phyloP scores from a whole-genome alignment of 1,284 basidiomycete genomes.

The Sanghuangporus sanghuang region DNA sequence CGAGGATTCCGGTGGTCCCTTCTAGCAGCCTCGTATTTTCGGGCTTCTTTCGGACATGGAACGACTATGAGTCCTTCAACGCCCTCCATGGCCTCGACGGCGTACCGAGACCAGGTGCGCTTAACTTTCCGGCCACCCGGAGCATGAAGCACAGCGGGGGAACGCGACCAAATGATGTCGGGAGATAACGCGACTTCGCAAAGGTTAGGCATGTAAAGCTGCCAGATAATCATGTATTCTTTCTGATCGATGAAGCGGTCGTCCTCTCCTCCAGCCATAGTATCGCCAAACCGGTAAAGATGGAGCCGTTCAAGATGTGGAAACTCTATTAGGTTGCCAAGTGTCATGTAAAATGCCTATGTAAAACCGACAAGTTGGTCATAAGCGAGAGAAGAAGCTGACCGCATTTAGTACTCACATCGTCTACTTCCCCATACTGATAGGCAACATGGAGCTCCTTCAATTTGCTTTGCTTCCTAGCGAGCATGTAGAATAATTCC shows the following conservation, averaged over 20 bases:
- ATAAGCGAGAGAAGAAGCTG: not conserved
- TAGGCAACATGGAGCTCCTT: slow-evolving; percentile 16
- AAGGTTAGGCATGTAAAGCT: slow-evolving; percentile 16
- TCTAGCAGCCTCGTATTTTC: not conserved
- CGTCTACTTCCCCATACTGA: slow-evolving; percentile 5
- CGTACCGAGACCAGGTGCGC: slow-evolving; percentile 5
- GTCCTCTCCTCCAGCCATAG: slow-evolving; percentile 8
- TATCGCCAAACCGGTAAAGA: slow-evolving; percentile 13
- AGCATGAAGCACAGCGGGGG: not conserved
- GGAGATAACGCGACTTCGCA: slow-evolving; percentile 16
- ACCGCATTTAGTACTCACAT: slow-evolving; percentile 6
- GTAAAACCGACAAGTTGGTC: not conserved
- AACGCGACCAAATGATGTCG: slow-evolving; percentile 15
- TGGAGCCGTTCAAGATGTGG: slow-evolving; percentile 17
- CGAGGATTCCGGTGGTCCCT: not conserved
- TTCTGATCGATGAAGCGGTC: slow-evolving; percentile 14
- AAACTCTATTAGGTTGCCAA: slow-evolving; percentile 17
- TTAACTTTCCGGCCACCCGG: not conserved
- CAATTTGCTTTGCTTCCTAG: slow-evolving; percentile 3
- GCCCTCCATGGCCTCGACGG: slow-evolving; percentile 13
- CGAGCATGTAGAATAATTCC: slow-evolving; percentile 19
- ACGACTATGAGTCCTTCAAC: slow-evolving; percentile 8
- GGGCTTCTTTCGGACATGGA: slow-evolving; percentile 8
- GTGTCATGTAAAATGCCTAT: slow-evolving; percentile 16
- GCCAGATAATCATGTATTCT: slow-evolving; percentile 18